Conservation (phyloP, 768 basidiomycete species). For the Trametes punicea region DNA sequence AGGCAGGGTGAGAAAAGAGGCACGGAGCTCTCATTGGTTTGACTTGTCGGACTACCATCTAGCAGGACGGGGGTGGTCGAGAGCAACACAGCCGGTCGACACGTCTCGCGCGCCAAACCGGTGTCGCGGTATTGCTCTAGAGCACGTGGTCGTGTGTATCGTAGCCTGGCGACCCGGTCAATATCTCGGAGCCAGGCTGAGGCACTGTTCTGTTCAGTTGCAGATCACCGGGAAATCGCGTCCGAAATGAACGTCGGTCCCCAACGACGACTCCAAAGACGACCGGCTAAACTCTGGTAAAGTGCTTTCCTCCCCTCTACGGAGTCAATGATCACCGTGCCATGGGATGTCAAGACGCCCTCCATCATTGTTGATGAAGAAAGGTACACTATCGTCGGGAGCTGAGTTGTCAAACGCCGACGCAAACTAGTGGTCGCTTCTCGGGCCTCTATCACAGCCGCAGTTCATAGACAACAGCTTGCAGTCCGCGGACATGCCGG, state of each 20-base stretch:
- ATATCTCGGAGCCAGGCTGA: no score
- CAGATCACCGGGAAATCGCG: not conserved
- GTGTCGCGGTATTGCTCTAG: not conserved
- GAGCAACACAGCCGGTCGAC: constrained; percentile 3
- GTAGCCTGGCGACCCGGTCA: no score
- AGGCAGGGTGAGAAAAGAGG: no score
- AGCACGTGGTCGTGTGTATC: constrained; percentile 4
- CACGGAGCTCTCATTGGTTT: no score
- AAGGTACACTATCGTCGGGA: no score
- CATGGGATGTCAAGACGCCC: not conserved
- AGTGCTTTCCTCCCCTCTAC: no score
- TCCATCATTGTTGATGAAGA: not conserved
- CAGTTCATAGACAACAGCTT: no score
- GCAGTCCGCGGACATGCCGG: no score
- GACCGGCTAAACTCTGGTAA: not conserved
- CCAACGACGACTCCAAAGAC: not conserved
- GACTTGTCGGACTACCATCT: not conserved
- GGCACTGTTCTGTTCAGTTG: no score
- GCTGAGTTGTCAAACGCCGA: not conserved
- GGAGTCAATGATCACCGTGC: constrained; percentile 2
- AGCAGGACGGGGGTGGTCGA: not conserved
- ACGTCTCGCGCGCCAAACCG: not conserved
- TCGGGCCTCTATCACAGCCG: no score
- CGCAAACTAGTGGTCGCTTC: no score
- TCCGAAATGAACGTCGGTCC: not conserved